These are phyloP conservation scores for Rubia tinctorum DNA, from an alignment of 305 asterid genomes.

Conservation along the genomic window DNA sequence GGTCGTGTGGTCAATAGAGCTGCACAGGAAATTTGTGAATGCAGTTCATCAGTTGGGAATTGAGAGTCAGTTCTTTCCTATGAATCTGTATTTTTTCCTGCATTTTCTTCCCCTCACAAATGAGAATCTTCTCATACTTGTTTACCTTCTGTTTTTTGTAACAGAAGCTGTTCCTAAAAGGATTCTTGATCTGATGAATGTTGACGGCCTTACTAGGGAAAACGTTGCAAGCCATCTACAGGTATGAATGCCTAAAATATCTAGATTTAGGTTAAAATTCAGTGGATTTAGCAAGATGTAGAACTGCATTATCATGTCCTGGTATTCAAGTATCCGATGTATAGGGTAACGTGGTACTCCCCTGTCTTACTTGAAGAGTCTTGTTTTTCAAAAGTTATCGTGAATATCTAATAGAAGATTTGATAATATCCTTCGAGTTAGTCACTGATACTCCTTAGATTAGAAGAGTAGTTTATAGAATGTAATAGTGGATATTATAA, in stretches of 20 bases:
- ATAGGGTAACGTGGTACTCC: neutral
- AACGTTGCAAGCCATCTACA: constrained; percentile 97
- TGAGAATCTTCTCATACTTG: constrained; percentile 8
- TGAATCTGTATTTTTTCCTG: neutral
- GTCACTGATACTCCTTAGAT: neutral
- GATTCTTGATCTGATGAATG: constrained; percentile 87
- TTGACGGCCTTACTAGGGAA: constrained; percentile 81
- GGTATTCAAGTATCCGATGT: neutral
- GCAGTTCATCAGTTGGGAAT: constrained; percentile 85
- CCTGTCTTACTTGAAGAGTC: too few species aligned
- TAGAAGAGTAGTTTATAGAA: neutral
- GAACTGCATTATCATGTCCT: neutral
- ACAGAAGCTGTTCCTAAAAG: constrained; percentile 94
- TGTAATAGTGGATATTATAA: neutral
- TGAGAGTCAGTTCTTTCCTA: constrained; percentile 52
- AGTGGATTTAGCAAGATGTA: neutral
- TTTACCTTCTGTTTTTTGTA: constrained; percentile 14
- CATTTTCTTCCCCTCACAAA: neutral
- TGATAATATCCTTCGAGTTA: neutral
- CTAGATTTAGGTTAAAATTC: neutral
- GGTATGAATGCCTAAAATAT: constrained; percentile 28
- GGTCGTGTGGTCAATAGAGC: constrained; percentile 91
- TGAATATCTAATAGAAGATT: neutral
- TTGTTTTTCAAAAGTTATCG: too few species aligned
- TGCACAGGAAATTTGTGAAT: constrained; percentile 78